These are phyloP conservation scores for Umbelopsis sp. DNA, from an alignment of 371 early-diverging fungal species.

Conservation along the genomic window DNA sequence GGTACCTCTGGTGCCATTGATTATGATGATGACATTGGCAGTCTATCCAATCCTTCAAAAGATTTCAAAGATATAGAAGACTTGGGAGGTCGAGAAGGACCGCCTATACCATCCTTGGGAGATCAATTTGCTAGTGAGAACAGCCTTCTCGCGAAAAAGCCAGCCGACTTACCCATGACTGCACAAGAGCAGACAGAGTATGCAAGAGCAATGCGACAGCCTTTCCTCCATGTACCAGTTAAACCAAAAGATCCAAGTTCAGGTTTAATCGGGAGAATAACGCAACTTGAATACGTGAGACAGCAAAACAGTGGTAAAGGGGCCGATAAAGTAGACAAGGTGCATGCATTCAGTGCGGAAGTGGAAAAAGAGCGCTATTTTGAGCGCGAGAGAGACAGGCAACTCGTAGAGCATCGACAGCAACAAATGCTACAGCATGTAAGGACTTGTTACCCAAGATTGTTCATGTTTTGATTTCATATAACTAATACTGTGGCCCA, in stretches of 20 bases:
- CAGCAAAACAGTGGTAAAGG: conserved; percentile 37
- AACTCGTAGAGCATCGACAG: conserved; percentile 52
- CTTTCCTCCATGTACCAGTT: conserved; percentile 47
- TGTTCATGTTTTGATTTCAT: no score
- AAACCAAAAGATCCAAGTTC: conserved; percentile 45
- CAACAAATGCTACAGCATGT: conserved; percentile 55
- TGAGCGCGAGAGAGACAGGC: conserved; percentile 52
- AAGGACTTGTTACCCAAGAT: neutral
- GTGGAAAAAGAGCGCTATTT: conserved; percentile 27
- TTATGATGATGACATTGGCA: neutral
- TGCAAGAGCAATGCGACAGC: conserved; percentile 53
- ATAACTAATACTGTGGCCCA: neutral
- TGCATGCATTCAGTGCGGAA: conserved; percentile 41
- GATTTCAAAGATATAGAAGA: neutral
- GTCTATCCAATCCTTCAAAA: neutral
- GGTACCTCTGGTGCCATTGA: neutral
- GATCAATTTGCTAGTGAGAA: conserved; percentile 50
- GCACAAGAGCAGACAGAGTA: conserved; percentile 56
- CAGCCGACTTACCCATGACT: conserved; percentile 24
- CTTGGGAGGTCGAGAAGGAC: conserved; percentile 27
- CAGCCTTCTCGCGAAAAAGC: conserved; percentile 37
- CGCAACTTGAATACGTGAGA: conserved; percentile 49
- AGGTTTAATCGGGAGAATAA: conserved; percentile 53
- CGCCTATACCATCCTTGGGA: conserved; percentile 41
- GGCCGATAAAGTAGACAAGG: conserved; percentile 46